Base-by-base conservation (phyloP, 192 early-diverging fungal species). In the Coemansia sp. region DNA sequence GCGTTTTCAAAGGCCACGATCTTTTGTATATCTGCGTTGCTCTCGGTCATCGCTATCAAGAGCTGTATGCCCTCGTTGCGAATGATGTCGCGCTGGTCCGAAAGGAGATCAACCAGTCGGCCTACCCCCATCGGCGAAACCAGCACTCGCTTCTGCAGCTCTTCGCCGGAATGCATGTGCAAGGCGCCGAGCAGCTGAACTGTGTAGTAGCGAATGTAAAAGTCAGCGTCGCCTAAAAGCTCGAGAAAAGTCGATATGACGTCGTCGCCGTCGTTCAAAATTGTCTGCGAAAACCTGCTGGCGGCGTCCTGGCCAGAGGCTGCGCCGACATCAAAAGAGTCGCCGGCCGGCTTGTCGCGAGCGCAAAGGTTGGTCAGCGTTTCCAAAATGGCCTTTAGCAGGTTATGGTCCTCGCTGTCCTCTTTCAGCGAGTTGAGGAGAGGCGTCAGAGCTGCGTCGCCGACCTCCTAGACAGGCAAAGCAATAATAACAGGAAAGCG, bases 1-100 rank as follows among this genome's bases (percentile, higher is more conserved):
- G 94, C 93, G 64, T 93, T 95, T 60, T 98, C 93, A 80, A 99
- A 99, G 14, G 97, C 96, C 51, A 99, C 91, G 62, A 99, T 93
- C 83, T 99, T 98, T 82, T 99, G 97, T 24, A 99, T 90, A 58
- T 98, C 95, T 10, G 93, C 90, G 74, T 96, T 95, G 45, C 81
- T 86, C 54, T 91, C 85, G n/a, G 95, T 95, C 47, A 99, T 83
- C 0, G 91, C 84, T 56, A 97, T 97, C 67, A 99, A 63, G 25
- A 99, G 73, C 62, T 96, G 75, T 10, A 99, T 81, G 7, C 92
- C 92, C 86, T 97, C 95, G 82, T 96, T 99, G 61, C 97, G 86
- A 55, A 99, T 93, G 71, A 95, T 93, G 51, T 99, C 97, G 46
- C 92, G 87, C 51, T 85, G 85, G 64, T 97, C 95, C 47, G 95